Percentiles rank a stretch among this genome's conserved stretches.
These are phyloP conservation scores for Rubia balearica DNA, from an alignment of 305 asterid genomes.

Conservation along the genomic window DNA sequence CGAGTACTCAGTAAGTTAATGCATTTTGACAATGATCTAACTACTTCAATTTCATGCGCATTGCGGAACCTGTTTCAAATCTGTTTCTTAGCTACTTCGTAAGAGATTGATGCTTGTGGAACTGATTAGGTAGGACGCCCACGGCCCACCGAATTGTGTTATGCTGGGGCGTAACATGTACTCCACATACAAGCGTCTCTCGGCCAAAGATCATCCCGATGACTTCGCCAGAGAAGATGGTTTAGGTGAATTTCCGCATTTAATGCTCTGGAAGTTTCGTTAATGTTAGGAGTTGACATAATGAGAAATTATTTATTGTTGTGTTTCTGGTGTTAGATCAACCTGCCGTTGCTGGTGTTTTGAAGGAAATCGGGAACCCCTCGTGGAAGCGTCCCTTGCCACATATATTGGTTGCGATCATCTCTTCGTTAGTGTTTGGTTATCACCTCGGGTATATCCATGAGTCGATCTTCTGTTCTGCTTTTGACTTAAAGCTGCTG, in stretches of 20 bases:
- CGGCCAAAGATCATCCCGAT: conserved; percentile 44
- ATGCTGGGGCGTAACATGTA: conserved; percentile 43
- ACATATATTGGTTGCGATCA: conserved; percentile 74
- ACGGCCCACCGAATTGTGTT: conserved; percentile 15
- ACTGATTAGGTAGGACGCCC: conserved; percentile 17
- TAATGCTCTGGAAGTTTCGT: background rate
- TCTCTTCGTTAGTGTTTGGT: conserved; percentile 76
- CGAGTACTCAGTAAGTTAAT: background rate
- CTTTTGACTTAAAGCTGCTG: background rate
- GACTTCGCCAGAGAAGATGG: conserved; percentile 38
- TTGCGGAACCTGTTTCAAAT: background rate
- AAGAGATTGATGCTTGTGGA: conserved; percentile 24
- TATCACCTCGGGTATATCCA: conserved; percentile 84
- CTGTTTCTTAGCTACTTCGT: conserved; percentile 13
- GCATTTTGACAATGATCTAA: background rate
- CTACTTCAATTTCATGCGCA: background rate
- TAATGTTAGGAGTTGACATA: background rate
- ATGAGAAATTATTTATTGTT: conserved; percentile 4
- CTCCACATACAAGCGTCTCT: conserved; percentile 62
- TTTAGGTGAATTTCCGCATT: conserved; percentile 27
- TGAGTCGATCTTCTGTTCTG: conserved; percentile 19
- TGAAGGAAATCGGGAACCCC: conserved; percentile 56
- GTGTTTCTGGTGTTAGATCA: conserved; percentile 32
- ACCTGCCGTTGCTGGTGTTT: conserved; percentile 23
- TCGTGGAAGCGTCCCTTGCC: conserved; percentile 90